Evolutionary conservation across 257 asterid species (phyloP), one percentile per base, ranked within the genome.

Genomic region (Jacaranda copaia): DNA sequence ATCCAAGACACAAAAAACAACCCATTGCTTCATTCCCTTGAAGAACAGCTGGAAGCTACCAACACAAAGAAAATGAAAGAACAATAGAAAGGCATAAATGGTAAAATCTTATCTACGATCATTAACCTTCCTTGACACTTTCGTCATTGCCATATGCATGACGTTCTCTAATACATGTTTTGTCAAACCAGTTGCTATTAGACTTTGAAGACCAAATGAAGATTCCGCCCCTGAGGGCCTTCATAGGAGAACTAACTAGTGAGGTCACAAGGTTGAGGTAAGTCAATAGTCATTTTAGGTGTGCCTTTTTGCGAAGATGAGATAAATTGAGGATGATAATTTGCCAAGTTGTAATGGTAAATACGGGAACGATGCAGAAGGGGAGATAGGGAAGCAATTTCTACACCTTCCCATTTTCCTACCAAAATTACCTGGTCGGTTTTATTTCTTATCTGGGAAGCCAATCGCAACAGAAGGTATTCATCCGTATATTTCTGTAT

Each of bases 381-480:
- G 92, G 49, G 92, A 89, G 75, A 68, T 87, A 11, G 75, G 78
- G 40, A 87, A 87, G 42, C 94, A 89, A 76, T 81, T 79, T 51
- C 25, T 85, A 19, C 80, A 87, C 77, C 73, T 45, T 25, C 94
- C 94, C 10, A 16, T 85, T 18, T 42, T 66, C 61, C 72, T 72
- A 77, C 94, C 90, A 4, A 89, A 89, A 56, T 59, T 85, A 58
- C 90, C 94, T 0, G 94, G 91, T 39, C 90, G 91, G 10, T 77
- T 89, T 36, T 89, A 89, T 73, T 89, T 68, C 80, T 73, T 62
- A 38, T 87, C 87, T 14, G 93, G 93, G 53, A 82, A 85, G 82
- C 86, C 91, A 89, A 75, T 89, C 60, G 82, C 85, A 20, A 89
- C 91, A 58, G 71, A 85, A 84, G 91, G 90, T 86, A 35, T 51